Conservation (phyloP, 2,329 filamentous ascomycete genomes). For the Cercospora zeae-maydis region DNA sequence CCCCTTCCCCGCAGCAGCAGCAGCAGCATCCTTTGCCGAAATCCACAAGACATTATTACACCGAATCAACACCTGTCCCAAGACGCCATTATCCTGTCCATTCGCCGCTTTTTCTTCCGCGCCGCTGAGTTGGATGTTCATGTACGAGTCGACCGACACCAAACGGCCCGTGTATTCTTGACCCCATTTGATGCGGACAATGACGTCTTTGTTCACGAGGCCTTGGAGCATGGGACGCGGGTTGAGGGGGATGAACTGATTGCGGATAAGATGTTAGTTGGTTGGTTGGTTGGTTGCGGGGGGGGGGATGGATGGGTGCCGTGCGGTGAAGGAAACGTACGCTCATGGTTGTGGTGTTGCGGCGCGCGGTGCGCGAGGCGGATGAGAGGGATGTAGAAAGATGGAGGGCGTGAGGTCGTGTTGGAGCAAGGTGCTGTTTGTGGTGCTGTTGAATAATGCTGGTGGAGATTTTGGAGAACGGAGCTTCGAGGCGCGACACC, state of each 20-base stretch:
- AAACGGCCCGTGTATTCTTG: slow-evolving; percentile 95
- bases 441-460: not conserved
- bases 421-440: not conserved
- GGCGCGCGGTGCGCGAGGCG: not conserved
- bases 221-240: slow-evolving; percentile 93
- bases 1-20: slow-evolving; percentile 7
- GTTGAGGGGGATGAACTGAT: slow-evolving; percentile 81
- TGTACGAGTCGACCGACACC: slow-evolving; percentile 93
- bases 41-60: slow-evolving; percentile 99
- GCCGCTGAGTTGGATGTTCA: slow-evolving; percentile 92
- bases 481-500: not conserved
- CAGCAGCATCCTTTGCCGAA: slow-evolving; percentile 41
- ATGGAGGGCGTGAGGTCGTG: not conserved
- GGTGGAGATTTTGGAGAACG: not conserved
- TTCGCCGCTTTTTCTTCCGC: slow-evolving; percentile 84
- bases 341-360: slow-evolving; percentile 25
- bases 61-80: slow-evolving; percentile 92
- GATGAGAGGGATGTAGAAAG: not conserved
- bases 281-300: not conserved
- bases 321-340: slow-evolving; percentile 13
- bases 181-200: slow-evolving; percentile 95
- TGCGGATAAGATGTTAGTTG: not conserved
- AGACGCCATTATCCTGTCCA: slow-evolving; percentile 74
- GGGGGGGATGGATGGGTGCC: not conserved
- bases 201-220: slow-evolving; percentile 87